phyloP scores from a whole-genome alignment of 208 protist genomes.

The Blechomonas ayalai region DNA sequence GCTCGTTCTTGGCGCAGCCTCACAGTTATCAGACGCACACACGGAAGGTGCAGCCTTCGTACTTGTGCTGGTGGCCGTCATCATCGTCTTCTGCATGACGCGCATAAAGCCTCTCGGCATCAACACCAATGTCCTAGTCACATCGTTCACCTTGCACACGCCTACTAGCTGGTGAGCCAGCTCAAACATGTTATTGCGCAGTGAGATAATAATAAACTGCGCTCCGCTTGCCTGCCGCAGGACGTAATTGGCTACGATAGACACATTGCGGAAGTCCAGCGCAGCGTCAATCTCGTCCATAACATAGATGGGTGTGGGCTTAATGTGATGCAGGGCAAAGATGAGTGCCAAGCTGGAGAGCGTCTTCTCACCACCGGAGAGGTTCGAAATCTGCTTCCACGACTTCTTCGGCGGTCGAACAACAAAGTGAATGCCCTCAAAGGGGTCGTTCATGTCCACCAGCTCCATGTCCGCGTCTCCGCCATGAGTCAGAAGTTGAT shows the following conservation, averaged over 20 bases:
- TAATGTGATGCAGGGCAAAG: constrained; percentile 99
- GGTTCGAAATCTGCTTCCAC: constrained; percentile 99
- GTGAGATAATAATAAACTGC: constrained; percentile 99
- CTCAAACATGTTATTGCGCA: constrained; percentile 98
- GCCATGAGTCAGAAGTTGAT: constrained; percentile 98
- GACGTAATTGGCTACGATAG: constrained; percentile 99
- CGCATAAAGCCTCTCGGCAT: constrained; percentile 84
- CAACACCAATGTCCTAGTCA: constrained; percentile 96
- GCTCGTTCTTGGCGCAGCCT: background rate
- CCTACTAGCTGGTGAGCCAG: constrained; percentile 97
- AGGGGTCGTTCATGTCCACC: constrained; percentile 98
- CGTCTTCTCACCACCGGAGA: constrained; percentile 99
- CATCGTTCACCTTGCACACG: constrained; percentile 99
- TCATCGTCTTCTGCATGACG: constrained; percentile 18
- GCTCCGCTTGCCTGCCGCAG: constrained; percentile 97
- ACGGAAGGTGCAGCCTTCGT: background rate
- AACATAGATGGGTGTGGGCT: constrained; percentile 99
- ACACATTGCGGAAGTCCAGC: constrained; percentile 99
- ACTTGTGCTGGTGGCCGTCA: background rate
- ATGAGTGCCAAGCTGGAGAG: constrained; percentile 98
- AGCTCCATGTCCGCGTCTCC: constrained; percentile 99
- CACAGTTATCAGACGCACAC: background rate
- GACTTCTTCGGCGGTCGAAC: constrained; percentile 99
- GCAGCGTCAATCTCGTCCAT: constrained; percentile 99
- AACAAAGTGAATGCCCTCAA: constrained; percentile 97